These are phyloP conservation scores for Sarocladium strictum DNA, from an alignment of 2,329 filamentous ascomycete species.

Conservation along the genomic window DNA sequence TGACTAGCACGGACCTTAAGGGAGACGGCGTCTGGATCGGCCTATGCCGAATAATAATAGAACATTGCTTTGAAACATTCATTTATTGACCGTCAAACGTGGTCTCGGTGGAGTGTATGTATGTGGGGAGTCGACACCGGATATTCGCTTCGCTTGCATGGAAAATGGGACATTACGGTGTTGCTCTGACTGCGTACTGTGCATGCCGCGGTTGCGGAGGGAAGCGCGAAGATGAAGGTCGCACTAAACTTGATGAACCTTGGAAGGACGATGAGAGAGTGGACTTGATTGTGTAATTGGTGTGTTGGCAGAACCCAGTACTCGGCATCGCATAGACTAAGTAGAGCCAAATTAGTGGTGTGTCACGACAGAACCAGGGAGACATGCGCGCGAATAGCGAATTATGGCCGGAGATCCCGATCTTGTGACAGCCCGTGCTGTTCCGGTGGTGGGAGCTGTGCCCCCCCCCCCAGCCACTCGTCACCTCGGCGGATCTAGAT, in stretches of 20 bases:
- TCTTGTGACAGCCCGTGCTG: not conserved
- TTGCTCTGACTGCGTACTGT: too few species aligned
- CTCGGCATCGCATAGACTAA: too few species aligned
- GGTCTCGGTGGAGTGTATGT: too few species aligned
- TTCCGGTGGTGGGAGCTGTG: not conserved
- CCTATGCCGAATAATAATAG: not conserved
- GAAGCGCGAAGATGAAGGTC: too few species aligned
- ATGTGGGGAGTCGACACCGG: too few species aligned
- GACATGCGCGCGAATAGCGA: conserved; percentile 7
- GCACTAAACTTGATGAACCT: too few species aligned
- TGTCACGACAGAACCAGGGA: not conserved
- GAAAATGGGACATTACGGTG: too few species aligned
- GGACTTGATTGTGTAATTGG: not conserved
- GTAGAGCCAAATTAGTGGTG: not conserved
- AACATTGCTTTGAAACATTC: conserved; percentile 5
- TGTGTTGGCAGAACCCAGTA: not conserved
- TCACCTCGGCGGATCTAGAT: too few species aligned
- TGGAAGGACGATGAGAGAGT: not conserved
- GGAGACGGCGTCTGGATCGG: not conserved
- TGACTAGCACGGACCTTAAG: conserved; percentile 1
- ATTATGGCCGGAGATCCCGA: not conserved
- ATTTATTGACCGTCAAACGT: too few species aligned
- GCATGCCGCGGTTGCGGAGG: too few species aligned
- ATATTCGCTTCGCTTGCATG: too few species aligned
- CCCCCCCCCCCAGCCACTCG: too few species aligned